Conservation (phyloP, 2,329 filamentous ascomycete species). For the Arachnopeziza araneosa region DNA sequence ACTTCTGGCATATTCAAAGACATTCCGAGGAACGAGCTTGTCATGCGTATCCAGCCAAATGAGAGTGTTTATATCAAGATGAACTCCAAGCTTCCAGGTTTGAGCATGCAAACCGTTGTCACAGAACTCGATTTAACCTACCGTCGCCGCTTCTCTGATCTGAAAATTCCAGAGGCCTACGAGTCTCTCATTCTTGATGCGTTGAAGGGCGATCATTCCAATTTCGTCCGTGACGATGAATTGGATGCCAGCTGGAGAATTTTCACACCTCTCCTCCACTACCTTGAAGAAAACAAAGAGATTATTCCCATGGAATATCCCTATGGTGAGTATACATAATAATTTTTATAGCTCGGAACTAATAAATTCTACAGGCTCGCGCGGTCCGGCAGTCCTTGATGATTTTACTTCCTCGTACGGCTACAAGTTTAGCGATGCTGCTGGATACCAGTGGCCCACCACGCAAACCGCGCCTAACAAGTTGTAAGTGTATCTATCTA, state of each 20-base stretch:
- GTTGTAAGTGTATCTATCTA: constrained; percentile 55
- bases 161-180: constrained; percentile 99
- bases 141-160: constrained; percentile 94
- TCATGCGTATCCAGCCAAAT: constrained; percentile 98
- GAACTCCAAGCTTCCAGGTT: constrained; percentile 97
- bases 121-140: constrained; percentile 98
- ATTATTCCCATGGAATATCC: constrained; percentile 99
- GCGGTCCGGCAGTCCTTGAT: constrained; percentile 90
- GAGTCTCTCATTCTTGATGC: constrained; percentile 96
- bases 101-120: constrained; percentile 99
- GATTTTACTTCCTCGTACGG: constrained; percentile 98
- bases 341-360: background rate
- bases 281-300: constrained; percentile 98
- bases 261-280: constrained; percentile 95
- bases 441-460: constrained; percentile 92
- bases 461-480: constrained; percentile 71
- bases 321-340: constrained; percentile 66
- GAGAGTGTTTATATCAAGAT: constrained; percentile 99
- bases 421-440: constrained; percentile 95
- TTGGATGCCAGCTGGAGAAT: constrained; percentile 97
- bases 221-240: constrained; percentile 97
- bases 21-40: constrained; percentile 97
- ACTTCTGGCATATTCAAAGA: constrained; percentile 99
- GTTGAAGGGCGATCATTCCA: constrained; percentile 98
- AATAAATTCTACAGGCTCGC: constrained; percentile 61